Conservation (phyloP, 768 basidiomycete species). For the Boletus pseudopeckii region DNA sequence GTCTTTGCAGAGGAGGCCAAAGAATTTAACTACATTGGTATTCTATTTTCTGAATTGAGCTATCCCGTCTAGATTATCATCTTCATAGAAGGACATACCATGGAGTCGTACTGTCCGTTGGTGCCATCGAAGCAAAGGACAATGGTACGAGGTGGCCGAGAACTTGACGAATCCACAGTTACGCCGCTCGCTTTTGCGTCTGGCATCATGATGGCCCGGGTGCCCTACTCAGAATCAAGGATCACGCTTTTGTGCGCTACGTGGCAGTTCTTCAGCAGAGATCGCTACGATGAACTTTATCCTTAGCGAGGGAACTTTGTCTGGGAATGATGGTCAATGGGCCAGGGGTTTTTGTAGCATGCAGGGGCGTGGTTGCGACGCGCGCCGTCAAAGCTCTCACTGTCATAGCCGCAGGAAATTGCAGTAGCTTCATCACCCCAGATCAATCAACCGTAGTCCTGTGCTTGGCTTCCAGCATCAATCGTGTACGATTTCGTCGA, state of each 20-base stretch:
- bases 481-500: no score
- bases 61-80: background rate
- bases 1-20: conserved; percentile 62
- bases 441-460: background rate
- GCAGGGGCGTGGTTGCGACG: no score
- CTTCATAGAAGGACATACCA: conserved; percentile 33
- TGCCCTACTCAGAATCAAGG: background rate
- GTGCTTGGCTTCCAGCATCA: background rate
- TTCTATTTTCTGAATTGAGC: conserved; percentile 36
- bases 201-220: no score
- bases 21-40: conserved; percentile 70
- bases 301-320: background rate
- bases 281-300: background rate
- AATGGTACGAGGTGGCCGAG: conserved; percentile 39
- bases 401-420: no score
- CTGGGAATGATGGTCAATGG: background rate
- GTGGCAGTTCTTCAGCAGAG: background rate
- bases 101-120: conserved; percentile 44
- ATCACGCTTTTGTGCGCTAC: background rate
- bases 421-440: background rate
- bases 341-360: conserved; percentile 3
- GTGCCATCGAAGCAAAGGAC: conserved; percentile 75
- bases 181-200: background rate
- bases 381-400: no score
- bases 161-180: background rate